phyloP scores from a whole-genome alignment of 169 alveolate genomes.

The Eimeria sp. region DNA sequence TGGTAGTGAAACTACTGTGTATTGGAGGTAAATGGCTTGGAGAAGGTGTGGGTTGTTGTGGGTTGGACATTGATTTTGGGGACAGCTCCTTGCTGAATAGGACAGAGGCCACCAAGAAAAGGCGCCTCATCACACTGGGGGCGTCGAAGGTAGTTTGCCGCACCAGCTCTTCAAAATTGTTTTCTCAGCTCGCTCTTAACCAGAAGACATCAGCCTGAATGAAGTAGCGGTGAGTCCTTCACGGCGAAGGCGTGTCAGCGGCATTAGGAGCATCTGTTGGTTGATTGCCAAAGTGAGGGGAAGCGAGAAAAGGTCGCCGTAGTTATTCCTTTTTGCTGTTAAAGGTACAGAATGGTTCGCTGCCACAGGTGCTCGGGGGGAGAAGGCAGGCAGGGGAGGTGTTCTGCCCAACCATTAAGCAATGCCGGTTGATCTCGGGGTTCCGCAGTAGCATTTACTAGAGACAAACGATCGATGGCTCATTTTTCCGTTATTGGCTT shows the following conservation, averaged over 20 bases:
- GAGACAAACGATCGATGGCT: neutral
- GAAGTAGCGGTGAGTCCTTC: neutral
- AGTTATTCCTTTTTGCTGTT: neutral
- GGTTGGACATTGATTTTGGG: neutral
- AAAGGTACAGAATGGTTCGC: neutral
- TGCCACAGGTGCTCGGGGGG: neutral
- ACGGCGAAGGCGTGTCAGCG: neutral
- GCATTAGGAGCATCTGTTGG: neutral
- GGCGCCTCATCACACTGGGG: neutral
- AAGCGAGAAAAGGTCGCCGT: neutral
- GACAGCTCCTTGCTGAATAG: neutral
- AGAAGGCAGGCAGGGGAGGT: neutral
- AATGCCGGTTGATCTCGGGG: neutral
- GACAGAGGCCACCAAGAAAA: neutral
- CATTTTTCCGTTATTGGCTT: neutral
- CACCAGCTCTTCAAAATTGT: neutral
- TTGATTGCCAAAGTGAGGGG: neutral
- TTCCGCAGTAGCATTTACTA: neutral
- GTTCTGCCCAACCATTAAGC: neutral
- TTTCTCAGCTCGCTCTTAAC: neutral
- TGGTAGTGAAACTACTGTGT: neutral
- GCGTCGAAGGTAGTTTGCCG: neutral
- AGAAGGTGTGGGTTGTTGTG: too few relatives aligned
- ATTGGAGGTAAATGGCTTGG: too few relatives aligned
- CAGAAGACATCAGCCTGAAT: neutral